phyloP scores from a whole-genome alignment of 768 basidiomycete species.

The Porpolomopsis calyptriformis region DNA sequence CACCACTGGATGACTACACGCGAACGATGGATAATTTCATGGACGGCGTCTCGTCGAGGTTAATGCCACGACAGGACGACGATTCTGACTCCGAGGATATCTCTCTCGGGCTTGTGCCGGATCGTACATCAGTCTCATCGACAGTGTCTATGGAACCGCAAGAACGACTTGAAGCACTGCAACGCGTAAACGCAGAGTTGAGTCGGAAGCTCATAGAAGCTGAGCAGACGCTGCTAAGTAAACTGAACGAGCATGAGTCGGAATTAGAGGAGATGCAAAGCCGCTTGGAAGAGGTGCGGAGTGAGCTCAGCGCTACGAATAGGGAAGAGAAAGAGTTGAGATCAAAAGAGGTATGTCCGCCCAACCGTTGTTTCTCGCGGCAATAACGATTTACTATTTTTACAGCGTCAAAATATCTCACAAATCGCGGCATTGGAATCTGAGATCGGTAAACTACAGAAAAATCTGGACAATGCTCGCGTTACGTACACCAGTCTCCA shows the following conservation, averaged over 20 bases:
- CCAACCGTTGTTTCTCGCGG: conserved; percentile 3
- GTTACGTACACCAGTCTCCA: conserved; percentile 67
- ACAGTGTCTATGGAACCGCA: conserved; percentile 59
- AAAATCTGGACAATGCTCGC: conserved; percentile 63
- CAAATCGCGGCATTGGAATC: conserved; percentile 66
- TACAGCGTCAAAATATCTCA: conserved; percentile 49
- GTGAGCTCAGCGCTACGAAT: conserved; percentile 69
- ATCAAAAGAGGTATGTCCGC: conserved; percentile 60
- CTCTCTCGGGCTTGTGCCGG: conserved; percentile 47
- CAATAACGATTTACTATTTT: conserved; percentile 5
- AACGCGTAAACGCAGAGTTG: conserved; percentile 67
- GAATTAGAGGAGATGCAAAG: conserved; percentile 74
- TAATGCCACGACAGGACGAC: conserved; percentile 41
- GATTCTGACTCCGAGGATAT: conserved; percentile 46
- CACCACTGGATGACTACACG: conserved; percentile 5
- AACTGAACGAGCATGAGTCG: conserved; percentile 67
- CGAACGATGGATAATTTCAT: conserved; percentile 23
- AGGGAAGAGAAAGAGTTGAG: conserved; percentile 90
- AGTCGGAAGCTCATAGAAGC: conserved; percentile 64
- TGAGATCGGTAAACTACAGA: conserved; percentile 68
- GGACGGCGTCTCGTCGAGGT: conserved; percentile 41
- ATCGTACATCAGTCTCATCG: conserved; percentile 48
- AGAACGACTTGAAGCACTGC: conserved; percentile 66
- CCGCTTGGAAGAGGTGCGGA: conserved; percentile 64
- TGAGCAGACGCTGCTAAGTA: conserved; percentile 55